These are phyloP conservation scores for Cladosporium sp. DNA, from an alignment of 2,329 filamentous ascomycete species.

Conservation along the genomic window DNA sequence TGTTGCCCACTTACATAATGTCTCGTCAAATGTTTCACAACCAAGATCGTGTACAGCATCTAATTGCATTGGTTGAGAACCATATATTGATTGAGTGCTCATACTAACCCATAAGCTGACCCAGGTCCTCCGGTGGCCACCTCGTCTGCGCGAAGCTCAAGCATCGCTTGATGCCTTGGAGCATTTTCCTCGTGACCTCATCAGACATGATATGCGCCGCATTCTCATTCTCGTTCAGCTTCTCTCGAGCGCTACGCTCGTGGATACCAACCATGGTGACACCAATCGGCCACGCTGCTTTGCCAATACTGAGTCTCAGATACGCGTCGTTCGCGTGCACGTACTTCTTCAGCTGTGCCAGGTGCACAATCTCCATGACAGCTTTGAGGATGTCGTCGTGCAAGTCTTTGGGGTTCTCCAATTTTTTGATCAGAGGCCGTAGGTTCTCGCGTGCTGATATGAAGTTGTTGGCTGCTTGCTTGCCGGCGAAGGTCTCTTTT, in stretches of 20 bases:
- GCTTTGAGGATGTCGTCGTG: constrained; percentile 67
- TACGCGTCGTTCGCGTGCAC: constrained; percentile 97
- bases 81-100: too few relatives aligned
- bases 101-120: constrained; percentile 85
- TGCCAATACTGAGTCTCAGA: constrained; percentile 77
- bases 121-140: constrained; percentile 90
- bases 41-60: too few relatives aligned
- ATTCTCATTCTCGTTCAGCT: constrained; percentile 76
- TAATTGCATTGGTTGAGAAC: too few relatives aligned
- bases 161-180: constrained; percentile 97
- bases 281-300: constrained; percentile 88
- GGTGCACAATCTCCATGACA: constrained; percentile 86
- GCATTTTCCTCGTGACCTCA: constrained; percentile 89
- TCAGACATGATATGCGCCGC: constrained; percentile 93
- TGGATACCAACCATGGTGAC: constrained; percentile 99
- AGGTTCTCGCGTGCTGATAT: constrained; percentile 84
- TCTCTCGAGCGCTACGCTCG: constrained; percentile 92
- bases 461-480: constrained; percentile 82
- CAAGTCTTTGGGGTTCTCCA: constrained; percentile 79
- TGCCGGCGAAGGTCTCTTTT: constrained; percentile 75
- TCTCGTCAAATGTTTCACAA: too few relatives aligned
- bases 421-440: constrained; percentile 83
- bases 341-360: constrained; percentile 86
- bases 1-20: too few relatives aligned
- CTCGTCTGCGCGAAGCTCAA: constrained; percentile 94